Evolutionary conservation across 2,329 filamentous ascomycete species (phyloP).

Genomic region (Elsinoe batatas): DNA sequence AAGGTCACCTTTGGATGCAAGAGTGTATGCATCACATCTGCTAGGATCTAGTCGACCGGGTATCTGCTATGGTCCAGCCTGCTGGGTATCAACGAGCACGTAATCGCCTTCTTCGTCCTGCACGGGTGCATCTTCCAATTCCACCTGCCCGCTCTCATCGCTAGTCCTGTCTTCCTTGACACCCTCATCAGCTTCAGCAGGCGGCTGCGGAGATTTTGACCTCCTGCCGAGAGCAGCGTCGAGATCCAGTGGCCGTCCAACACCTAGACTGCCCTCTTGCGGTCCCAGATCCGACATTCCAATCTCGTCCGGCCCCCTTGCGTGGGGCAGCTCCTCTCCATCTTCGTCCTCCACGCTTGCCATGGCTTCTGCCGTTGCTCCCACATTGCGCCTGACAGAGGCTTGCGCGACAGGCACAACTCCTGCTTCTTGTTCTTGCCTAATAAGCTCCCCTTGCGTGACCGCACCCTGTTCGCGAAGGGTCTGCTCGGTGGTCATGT

Average conservation of each 20-base stretch:
- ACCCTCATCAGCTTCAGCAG: neutral
- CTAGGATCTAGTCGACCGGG: too few relatives aligned
- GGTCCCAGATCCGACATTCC: constrained; percentile 80
- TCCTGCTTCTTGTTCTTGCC: constrained; percentile 78
- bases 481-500: constrained; percentile 19
- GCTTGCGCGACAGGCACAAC: constrained; percentile 59
- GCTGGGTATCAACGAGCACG: constrained; percentile 11
- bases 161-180: neutral
- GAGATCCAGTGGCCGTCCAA: constrained; percentile 27
- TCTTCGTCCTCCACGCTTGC: constrained; percentile 30
- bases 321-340: constrained; percentile 59
- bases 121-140: neutral
- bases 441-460: constrained; percentile 72
- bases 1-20: too few relatives aligned
- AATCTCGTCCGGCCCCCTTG: constrained; percentile 72
- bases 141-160: neutral
- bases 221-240: constrained; percentile 32
- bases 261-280: constrained; percentile 40
- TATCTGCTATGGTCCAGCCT: neutral
- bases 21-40: too few relatives aligned
- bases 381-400: constrained; percentile 25
- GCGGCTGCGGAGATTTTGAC: constrained; percentile 3
- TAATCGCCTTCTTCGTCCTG: constrained; percentile 2
- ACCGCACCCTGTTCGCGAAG: constrained; percentile 44
- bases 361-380: constrained; percentile 22